Conservation (phyloP, 2,329 filamentous ascomycete genomes). For the Neopestalotiopsis rosae region DNA sequence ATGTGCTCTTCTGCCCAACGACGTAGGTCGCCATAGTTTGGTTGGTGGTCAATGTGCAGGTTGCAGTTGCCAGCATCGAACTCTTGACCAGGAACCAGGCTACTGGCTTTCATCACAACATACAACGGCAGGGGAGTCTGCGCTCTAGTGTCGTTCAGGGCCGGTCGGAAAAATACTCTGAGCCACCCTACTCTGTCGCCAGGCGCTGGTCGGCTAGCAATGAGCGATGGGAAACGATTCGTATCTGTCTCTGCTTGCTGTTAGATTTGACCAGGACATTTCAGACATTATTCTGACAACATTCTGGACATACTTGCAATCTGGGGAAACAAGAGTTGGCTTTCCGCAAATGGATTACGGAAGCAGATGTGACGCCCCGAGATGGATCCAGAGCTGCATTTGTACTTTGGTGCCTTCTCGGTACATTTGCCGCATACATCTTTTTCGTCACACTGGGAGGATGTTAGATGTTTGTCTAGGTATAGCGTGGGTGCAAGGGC, state of each 20-base stretch:
- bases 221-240: neutral
- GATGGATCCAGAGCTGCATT: constrained; percentile 24
- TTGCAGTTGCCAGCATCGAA: neutral
- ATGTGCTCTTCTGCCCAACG: constrained; percentile 20
- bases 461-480: constrained; percentile 23
- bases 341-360: constrained; percentile 25
- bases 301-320: constrained; percentile 29
- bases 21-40: neutral
- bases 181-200: neutral
- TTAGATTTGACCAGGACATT: neutral
- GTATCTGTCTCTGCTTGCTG: neutral
- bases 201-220: neutral
- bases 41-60: constrained; percentile 6
- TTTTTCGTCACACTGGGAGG: constrained; percentile 43
- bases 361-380: constrained; percentile 34
- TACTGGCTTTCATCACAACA: neutral
- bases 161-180: constrained; percentile 3
- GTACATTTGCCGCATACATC: constrained; percentile 35
- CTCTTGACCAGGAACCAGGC: neutral
- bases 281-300: constrained; percentile 1
- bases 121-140: neutral
- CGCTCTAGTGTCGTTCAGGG: neutral
- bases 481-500: constrained; percentile 25
- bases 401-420: constrained; percentile 26
- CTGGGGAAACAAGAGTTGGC: constrained; percentile 28